Base-by-base conservation (phyloP, 768 basidiomycete genomes). In the Cystobasidium tubakii region DNA sequence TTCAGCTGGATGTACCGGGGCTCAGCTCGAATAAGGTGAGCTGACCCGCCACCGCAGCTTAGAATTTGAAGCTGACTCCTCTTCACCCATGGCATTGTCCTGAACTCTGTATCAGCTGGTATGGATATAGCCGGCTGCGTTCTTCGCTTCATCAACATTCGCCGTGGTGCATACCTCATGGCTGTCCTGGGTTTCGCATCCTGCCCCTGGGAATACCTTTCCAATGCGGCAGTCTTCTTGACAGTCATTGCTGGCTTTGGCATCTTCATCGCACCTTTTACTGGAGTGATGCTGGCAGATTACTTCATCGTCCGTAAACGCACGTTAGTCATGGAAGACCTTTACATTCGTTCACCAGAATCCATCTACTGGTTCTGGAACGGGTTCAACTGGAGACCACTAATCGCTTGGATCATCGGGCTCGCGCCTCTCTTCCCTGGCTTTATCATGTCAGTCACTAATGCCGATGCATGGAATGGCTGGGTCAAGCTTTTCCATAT, bases 121-220 rank as follows among this genome's bases (percentile, higher is more conserved):
- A 77, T 76, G 73, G 76, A 79, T 42, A 34, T 46, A 2, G 27
- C 62, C 13, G 46, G 55, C 7, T 39, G 39, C 15, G 43, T 74
- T 44, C 76, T 72, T 1, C 44, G 84, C 72, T 93, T 85, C 75
- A 86, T 94, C 82, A 90, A 93, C 79, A 90, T 73, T 39, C 65
- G 66, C 34, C 29, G 65, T 12, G 39, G 73, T 17, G 21, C 73
- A 17, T 71, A 72, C 57, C 50, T 74, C 29, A 69, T 74, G 31
- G 66, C 73, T 46, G 23, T 44, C 23, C 15, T 74, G n/a, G 63
- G 91, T 1, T 89, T 90, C 0, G 93, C 92, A 90, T 39, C 60
- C 1, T 57, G 53, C 55, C 75, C 63, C 29, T 76, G 75, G 75
- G 31, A 66, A 31, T 39, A 71, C 42, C 74, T 75, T 87, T 85